These are phyloP conservation scores for Candida orba DNA, from an alignment of 805 yeast species.

Conservation along the genomic window DNA sequence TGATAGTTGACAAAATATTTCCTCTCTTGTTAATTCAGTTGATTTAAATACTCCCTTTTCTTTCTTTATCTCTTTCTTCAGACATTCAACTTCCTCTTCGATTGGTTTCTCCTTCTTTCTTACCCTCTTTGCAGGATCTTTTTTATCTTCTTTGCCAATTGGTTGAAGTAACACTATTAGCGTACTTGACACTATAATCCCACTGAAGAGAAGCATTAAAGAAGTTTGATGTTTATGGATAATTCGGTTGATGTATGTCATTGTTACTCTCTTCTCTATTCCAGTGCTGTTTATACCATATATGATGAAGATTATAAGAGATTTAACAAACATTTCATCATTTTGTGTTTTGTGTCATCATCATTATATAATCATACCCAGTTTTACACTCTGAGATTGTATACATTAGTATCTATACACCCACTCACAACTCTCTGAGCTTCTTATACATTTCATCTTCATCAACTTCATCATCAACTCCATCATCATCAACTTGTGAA, in stretches of 20 bases:
- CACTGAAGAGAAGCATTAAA: slow-evolving; percentile 3
- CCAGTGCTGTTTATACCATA: no score
- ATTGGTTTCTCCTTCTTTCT: not conserved
- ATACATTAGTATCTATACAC: not conserved
- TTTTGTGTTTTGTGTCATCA: no score
- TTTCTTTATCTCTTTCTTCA: not conserved
- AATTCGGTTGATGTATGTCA: slow-evolving; percentile 4
- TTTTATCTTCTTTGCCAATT: not conserved
- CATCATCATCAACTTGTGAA: slow-evolving; percentile 9
- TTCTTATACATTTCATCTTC: slow-evolving; percentile 14
- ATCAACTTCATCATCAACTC: slow-evolving; percentile 6
- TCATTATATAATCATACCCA: no score
- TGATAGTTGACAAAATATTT: not conserved
- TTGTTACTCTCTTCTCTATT: not conserved
- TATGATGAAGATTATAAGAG: no score
- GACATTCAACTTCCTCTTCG: not conserved
- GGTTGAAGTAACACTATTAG: not conserved
- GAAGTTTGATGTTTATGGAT: slow-evolving; percentile 1
- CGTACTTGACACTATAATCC: slow-evolving; percentile 2
- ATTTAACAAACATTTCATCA: no score
- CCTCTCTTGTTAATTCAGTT: not conserved
- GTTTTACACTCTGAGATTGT: no score
- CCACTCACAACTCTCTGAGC: slow-evolving; percentile 17
- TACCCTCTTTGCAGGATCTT: not conserved
- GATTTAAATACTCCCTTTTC: not conserved